Conservation (phyloP, 108 stramenopile species). For the Skeletonema tropicum region DNA sequence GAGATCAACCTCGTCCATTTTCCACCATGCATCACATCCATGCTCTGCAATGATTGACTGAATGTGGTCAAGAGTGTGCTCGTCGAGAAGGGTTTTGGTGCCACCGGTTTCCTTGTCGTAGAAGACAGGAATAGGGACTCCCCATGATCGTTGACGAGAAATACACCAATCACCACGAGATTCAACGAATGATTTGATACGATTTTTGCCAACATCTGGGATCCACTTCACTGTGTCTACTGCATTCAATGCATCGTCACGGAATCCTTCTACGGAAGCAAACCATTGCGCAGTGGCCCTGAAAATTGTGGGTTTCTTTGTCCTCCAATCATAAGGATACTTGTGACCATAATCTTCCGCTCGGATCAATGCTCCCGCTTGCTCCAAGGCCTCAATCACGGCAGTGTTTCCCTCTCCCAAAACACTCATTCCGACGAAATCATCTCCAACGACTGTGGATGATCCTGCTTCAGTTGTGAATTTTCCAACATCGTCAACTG, state of each 20-base stretch:
- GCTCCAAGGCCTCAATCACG: conserved; percentile 83
- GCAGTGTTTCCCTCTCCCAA: conserved; percentile 90
- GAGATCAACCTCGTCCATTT: conserved; percentile 86
- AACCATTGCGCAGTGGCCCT: conserved; percentile 99
- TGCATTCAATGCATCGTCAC: conserved; percentile 87
- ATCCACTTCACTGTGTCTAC: conserved; percentile 93
- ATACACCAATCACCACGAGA: conserved; percentile 98
- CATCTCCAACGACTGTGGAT: conserved; percentile 52
- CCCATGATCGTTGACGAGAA: conserved; percentile 98
- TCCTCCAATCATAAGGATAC: conserved; percentile 99
- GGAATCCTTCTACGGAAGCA: conserved; percentile 93
- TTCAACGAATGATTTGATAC: conserved; percentile 84
- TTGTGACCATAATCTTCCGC: conserved; percentile 95
- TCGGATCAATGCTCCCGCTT: conserved; percentile 78
- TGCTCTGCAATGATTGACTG: conserved; percentile 85
- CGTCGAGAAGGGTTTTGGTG: conserved; percentile 86
- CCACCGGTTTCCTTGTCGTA: conserved; percentile 84
- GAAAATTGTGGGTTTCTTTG: conserved; percentile 99
- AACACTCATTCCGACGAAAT: conserved; percentile 86
- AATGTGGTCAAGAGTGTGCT: conserved; percentile 86
- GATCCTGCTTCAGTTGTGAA: conserved; percentile 93
- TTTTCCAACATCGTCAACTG: conserved; percentile 93
- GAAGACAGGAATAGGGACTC: conserved; percentile 98
- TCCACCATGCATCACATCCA: conserved; percentile 98
- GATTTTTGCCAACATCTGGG: conserved; percentile 94